Evolutionary conservation across 2,329 filamentous ascomycete species (phyloP).

Genomic region (Alternaria gaisen): DNA sequence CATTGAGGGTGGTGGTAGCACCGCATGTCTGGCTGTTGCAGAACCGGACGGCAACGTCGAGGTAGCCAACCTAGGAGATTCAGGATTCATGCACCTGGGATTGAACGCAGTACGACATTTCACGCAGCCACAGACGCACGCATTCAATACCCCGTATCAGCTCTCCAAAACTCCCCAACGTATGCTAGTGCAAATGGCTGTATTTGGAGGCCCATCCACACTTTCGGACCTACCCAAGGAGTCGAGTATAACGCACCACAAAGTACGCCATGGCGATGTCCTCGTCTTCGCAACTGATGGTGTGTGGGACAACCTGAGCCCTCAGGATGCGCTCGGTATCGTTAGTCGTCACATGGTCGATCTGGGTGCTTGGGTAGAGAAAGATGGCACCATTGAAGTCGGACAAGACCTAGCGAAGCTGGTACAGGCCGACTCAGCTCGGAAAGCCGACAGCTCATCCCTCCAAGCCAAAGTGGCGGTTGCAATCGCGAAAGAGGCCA

Average conservation of each 20-base stretch:
- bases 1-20: conserved; percentile 86
- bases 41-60: conserved; percentile 78
- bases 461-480: conserved; percentile 82
- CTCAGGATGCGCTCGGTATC: conserved; percentile 85
- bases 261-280: conserved; percentile 87
- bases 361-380: conserved; percentile 76
- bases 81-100: conserved; percentile 87
- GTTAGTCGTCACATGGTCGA: conserved; percentile 79
- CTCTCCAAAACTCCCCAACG: conserved; percentile 85
- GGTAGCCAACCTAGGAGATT: conserved; percentile 94
- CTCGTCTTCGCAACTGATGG: conserved; percentile 95
- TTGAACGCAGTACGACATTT: conserved; percentile 84
- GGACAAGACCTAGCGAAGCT: conserved; percentile 66
- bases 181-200: conserved; percentile 79
- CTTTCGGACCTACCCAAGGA: conserved; percentile 86
- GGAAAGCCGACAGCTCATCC: conserved; percentile 57
- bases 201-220: conserved; percentile 75
- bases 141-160: conserved; percentile 97
- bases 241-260: conserved; percentile 79
- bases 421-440: conserved; percentile 59
- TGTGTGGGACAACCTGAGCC: conserved; percentile 93
- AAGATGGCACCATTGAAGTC: conserved; percentile 59
- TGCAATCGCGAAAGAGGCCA: conserved; percentile 82
- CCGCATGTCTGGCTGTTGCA: conserved; percentile 86
- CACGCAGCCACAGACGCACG: conserved; percentile 89